These are phyloP conservation scores for Dendrobium chrysotoxum DNA, from an alignment of 106 monocot genomes.

Conservation along the genomic window DNA sequence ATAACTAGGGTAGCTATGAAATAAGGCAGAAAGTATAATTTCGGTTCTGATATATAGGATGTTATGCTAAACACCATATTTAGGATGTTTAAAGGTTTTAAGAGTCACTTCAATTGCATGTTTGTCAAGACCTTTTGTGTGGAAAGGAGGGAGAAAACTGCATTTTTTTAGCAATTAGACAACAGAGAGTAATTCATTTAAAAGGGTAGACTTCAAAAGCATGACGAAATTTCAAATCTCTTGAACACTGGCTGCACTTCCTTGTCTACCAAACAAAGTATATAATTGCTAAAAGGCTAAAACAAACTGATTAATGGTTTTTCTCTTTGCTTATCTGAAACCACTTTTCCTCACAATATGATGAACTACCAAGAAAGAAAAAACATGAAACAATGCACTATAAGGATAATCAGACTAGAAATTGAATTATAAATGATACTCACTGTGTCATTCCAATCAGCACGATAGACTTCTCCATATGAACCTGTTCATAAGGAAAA, in stretches of 20 bases:
- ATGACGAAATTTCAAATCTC: neutral
- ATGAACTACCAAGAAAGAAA: neutral
- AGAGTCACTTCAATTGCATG: neutral
- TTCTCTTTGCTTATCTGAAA: neutral
- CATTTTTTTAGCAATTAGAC: neutral
- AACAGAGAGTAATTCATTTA: neutral
- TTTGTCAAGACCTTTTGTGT: neutral
- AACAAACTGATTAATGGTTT: neutral
- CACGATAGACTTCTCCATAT: slow-evolving; percentile 95
- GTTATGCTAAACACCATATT: neutral
- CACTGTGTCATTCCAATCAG: slow-evolving; percentile 98
- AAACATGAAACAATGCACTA: neutral
- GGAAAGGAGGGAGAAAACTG: neutral
- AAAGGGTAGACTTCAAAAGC: neutral
- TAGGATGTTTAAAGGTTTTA: neutral
- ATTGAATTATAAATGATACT: slow-evolving; percentile 24
- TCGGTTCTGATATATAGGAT: neutral
- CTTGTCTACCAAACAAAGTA: neutral
- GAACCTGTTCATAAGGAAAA: slow-evolving; percentile 55
- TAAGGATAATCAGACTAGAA: slow-evolving; percentile 2
- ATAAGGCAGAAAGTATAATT: neutral
- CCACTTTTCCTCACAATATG: neutral
- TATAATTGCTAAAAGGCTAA: neutral
- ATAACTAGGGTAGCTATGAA: neutral
- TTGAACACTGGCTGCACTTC: neutral